Evolutionary conservation across 2,329 filamentous ascomycete species (phyloP).

Genomic region (Phaeomoniella chlamydospora): DNA sequence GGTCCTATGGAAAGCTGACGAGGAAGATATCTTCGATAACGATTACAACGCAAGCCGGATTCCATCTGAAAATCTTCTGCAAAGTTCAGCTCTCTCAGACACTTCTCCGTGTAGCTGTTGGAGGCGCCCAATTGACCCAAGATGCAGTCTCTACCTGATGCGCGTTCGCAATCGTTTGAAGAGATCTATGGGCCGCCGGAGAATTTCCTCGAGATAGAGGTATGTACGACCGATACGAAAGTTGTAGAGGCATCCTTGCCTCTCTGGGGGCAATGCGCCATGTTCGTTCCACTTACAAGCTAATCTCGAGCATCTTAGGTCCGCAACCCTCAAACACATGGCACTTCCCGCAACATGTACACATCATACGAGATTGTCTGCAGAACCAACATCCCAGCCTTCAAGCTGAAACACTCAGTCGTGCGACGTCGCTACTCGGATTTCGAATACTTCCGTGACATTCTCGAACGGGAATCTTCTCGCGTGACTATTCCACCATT

Average conservation of each 20-base stretch:
- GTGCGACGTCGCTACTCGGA: slow-evolving; percentile 93
- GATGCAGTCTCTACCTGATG: slow-evolving; percentile 51
- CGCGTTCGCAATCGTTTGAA: slow-evolving; percentile 88
- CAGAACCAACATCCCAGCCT: slow-evolving; percentile 95
- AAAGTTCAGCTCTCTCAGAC: too few relatives aligned
- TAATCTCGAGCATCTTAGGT: slow-evolving; percentile 41
- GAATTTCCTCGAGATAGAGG: slow-evolving; percentile 98
- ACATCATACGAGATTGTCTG: slow-evolving; percentile 98
- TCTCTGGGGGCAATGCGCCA: too few relatives aligned
- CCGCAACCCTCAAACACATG: slow-evolving; percentile 83
- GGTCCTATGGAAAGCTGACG: too few relatives aligned
- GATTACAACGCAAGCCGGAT: too few relatives aligned
- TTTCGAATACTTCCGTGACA: slow-evolving; percentile 98
- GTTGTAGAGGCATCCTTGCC: too few relatives aligned
- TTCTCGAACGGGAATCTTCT: slow-evolving; percentile 86
- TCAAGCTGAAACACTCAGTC: slow-evolving; percentile 80
- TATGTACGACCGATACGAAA: too few relatives aligned
- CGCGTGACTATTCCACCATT: slow-evolving; percentile 91
- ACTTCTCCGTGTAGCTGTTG: too few relatives aligned
- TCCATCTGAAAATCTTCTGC: too few relatives aligned
- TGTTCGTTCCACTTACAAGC: too few relatives aligned
- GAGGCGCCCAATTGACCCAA: too few relatives aligned
- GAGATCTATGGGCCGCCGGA: slow-evolving; percentile 97
- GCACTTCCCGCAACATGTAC: slow-evolving; percentile 91
- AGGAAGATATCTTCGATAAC: too few relatives aligned